Evolutionary conservation across 164 flowering plant genomes (phyloP), one percentile per base, ranked within the genome.

Genomic region (Macadamia integrifolia): DNA sequence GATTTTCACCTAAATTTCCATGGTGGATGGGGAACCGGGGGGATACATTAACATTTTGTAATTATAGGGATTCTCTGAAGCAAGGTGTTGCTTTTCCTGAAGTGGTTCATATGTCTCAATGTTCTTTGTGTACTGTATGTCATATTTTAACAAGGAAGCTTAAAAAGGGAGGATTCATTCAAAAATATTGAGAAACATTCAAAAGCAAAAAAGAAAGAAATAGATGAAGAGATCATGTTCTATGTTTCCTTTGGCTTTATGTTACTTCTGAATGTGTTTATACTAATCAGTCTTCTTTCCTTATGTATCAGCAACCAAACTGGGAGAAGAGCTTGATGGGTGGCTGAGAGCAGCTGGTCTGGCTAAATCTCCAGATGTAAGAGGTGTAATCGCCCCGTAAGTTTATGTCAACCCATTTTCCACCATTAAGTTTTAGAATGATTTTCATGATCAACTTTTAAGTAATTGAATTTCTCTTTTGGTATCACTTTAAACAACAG

Each of bases 341-440:
- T 94, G 97, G 99, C 91, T 94, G 12, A 71, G 75, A 35, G 88
- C 74, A 58, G 50, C 88, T 78, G 93, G 88, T 23, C 67, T 94
- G 53, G 62, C 78, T 29, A 90, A 89, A 53, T 88, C 92, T 66
- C 71, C 97, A 63, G 97, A 89, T 78, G 91, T 94, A 32, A 80
- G 99, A 69, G 97, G 93, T 35, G 97, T 94, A 32, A 92, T 94
- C 82, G 99, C 99, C 56, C 97, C 99, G 97, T 94, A 83, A 85
- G 94, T 80, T 65, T 18, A 30, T 59, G 11, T 49, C 18, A 46
- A 55, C 14, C 14, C 13, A 43, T n/a, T 18, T 35, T 62, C 58
- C 14, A 35, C 3, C 9, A n/a, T 58, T 17, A 58, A 48, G n/a
- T 69, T 62, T 42, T 12, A 40, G 28, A 30, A 9, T 69, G 32